Evolutionary conservation across 2,329 filamentous ascomycete species (phyloP), one percentile per base, ranked within the genome.

Genomic region (Gliomastix tumulicola): DNA sequence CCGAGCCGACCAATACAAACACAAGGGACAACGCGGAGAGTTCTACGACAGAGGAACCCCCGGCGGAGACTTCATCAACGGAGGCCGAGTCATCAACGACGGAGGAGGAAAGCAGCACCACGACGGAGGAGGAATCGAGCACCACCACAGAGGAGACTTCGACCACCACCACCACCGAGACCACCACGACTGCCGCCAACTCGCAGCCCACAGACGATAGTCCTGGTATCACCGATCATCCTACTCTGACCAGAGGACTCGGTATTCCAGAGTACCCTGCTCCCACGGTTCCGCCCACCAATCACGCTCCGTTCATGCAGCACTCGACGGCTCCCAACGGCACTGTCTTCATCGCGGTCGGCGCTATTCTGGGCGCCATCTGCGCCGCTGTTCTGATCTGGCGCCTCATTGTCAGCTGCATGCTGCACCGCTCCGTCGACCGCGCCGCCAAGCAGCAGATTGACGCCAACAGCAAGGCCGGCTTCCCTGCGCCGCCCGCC

Each of bases 261-360:
- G 44, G 50, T 5, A 57, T 69, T 35, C 65, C 66, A 45, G 75
- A 76, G 17, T 84, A 84, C 45, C 85, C 89, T 6, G 65, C 84
- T 2, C 71, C 88, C 5, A 74, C 79, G 19, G 82, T 97, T 4
- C 92, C 92, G 7, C 84, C 88, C 19, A 95, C 86, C 4, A 71
- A 76, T 27, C 77, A 83, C 52, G 92, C 92, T 6, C 88, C 90
- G 13, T 98, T 87, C 56, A 95, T 97, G 87, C 82, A 89, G 54
- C 80, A 82, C 51, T 94, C 88, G 1, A 81, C 65, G 36, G 70
- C 89, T 10, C 92, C 92, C 3, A 85, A 97, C 52, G 92, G 92
- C 37, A 96, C 90, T 5, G 84, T 98, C 41, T 98, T 98, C 65
- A 98, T 98, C 50, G 84, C 81, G 17, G 92, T 97, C 2, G 92